A percentile compares a stretch with the other conserved stretches of the same genome.
Evolutionary conservation across 495 filamentous ascomycete genomes (phyloP).

Genomic region (Tuber indicum): DNA sequence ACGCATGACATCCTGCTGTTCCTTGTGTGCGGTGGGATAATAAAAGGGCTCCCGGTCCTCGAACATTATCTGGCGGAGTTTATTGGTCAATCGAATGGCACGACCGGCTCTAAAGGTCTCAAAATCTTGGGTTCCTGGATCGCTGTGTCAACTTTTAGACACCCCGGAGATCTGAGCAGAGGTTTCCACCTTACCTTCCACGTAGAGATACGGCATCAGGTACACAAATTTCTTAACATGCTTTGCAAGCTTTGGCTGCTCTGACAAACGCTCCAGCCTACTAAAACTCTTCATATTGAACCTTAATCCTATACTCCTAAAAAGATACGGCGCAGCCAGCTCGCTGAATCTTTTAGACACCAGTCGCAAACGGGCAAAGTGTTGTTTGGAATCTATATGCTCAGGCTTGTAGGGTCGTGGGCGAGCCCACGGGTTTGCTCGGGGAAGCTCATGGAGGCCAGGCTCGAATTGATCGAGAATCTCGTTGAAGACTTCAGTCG

Average conservation of each 20-base stretch:
- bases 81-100: constrained; percentile 37
- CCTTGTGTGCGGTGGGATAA: constrained; percentile 36
- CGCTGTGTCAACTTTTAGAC: constrained; percentile 30
- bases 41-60: constrained; percentile 39
- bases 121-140: constrained; percentile 39
- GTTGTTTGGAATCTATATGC: constrained; percentile 40
- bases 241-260: constrained; percentile 33
- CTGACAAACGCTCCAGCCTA: constrained; percentile 37
- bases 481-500: constrained; percentile 40
- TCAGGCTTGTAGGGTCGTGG: constrained; percentile 40
- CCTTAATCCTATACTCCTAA: constrained; percentile 42
- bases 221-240: constrained; percentile 43
- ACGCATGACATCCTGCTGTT: constrained; percentile 41
- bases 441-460: constrained; percentile 31
- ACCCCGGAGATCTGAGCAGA: constrained; percentile 16
- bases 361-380: constrained; percentile 37
- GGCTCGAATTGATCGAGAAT: constrained; percentile 41
- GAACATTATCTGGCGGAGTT: constrained; percentile 41
- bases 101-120: constrained; percentile 39
- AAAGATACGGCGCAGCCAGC: constrained; percentile 40
- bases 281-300: constrained; percentile 41
- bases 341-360: constrained; percentile 42
- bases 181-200: constrained; percentile 38
- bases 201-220: constrained; percentile 42
- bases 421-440: constrained; percentile 37